These are phyloP conservation scores for Erigeron philadelphicus DNA, from an alignment of 140 eudicot species.

Conservation along the genomic window DNA sequence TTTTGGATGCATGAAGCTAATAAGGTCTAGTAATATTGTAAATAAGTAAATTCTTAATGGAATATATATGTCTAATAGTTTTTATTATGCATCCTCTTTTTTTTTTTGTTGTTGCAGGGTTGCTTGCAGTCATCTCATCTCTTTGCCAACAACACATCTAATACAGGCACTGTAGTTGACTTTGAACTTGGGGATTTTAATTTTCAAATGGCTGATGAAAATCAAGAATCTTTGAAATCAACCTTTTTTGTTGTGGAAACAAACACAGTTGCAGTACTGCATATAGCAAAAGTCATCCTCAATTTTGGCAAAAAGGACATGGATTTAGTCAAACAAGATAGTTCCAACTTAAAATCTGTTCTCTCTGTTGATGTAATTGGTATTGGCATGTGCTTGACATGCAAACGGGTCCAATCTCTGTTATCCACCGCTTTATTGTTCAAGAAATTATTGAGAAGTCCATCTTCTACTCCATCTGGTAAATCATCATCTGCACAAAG, in stretches of 20 bases:
- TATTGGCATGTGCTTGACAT: slow-evolving; percentile 66
- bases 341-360: slow-evolving; percentile 36
- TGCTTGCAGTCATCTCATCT: slow-evolving; percentile 76
- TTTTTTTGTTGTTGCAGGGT: slow-evolving; percentile 45
- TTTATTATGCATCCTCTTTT: neutral
- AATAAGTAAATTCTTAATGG: neutral
- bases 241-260: slow-evolving; percentile 69
- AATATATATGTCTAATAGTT: neutral
- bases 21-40: neutral
- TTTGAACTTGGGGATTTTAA: slow-evolving; percentile 74
- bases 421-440: slow-evolving; percentile 56
- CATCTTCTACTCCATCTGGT: slow-evolving; percentile 31
- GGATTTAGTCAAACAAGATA: slow-evolving; percentile 49
- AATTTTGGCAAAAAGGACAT: slow-evolving; percentile 66
- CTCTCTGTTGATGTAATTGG: slow-evolving; percentile 70
- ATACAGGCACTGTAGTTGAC: slow-evolving; percentile 58
- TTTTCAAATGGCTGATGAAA: slow-evolving; percentile 74
- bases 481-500: slow-evolving; percentile 40
- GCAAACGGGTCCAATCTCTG: slow-evolving; percentile 61
- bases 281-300: slow-evolving; percentile 63
- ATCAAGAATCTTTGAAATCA: slow-evolving; percentile 69
- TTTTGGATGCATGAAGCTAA: slow-evolving; percentile 9
- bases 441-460: slow-evolving; percentile 47
- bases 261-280: slow-evolving; percentile 64
- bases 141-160: slow-evolving; percentile 81